These are phyloP conservation scores for Pseudogymnoascus sp. DNA, from an alignment of 2,329 filamentous ascomycete genomes.

Conservation along the genomic window DNA sequence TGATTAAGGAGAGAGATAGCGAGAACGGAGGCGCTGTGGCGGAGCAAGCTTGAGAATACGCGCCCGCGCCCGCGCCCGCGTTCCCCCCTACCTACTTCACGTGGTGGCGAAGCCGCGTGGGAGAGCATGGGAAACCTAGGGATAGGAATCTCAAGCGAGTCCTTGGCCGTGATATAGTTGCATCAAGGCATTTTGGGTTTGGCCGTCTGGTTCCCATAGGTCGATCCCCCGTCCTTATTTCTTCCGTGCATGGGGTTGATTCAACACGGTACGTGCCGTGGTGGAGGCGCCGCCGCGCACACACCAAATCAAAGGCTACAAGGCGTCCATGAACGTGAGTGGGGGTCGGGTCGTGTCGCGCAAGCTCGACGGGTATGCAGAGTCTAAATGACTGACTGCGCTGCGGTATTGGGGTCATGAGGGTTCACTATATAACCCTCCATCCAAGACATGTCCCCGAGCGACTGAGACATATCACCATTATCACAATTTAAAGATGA, in stretches of 20 bases:
- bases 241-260: not conserved
- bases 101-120: not conserved
- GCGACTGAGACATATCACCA: not conserved
- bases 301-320: not conserved
- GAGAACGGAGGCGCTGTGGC: conserved; percentile 2
- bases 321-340: not conserved
- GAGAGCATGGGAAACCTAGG: not conserved
- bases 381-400: conserved; percentile 4
- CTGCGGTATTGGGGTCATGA: not conserved
- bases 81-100: not conserved
- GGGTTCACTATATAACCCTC: not conserved
- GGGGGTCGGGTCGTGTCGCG: not conserved
- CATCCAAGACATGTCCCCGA: not conserved
- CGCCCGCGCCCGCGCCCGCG: no score
- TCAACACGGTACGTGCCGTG: not conserved
- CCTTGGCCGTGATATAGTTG: not conserved
- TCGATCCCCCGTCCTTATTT: no score
- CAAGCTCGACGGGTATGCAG: not conserved
- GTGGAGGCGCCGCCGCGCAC: not conserved
- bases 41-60: no score
- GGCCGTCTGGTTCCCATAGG: not conserved
- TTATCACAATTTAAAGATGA: not conserved
- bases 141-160: not conserved
- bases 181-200: not conserved
- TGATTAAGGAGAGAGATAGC: not conserved